Base-by-base conservation (phyloP, 176 grass and related monocot species). In the Oryza coarctata region DNA sequence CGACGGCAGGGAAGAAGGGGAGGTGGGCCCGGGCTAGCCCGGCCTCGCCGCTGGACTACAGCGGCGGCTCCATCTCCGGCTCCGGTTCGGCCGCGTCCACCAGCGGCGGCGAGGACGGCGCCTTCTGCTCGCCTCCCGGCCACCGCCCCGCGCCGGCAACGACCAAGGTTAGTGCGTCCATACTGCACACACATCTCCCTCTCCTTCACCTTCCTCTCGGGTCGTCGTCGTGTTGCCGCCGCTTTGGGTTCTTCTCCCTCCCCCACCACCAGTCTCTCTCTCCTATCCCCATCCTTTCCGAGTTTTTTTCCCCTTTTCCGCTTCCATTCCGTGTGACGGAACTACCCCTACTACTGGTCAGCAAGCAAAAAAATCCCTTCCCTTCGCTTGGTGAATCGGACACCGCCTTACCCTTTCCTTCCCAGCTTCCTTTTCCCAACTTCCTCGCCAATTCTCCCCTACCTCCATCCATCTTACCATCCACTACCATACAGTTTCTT, bases 21-120 rank as follows among this genome's bases (percentile, higher is more conserved):
- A 78, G 57, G 81, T 86, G 76, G 74, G 79, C 70, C 14, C 87
- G 89, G n/a, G 78, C 63, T 50, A 94, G 92, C 89, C 92, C 92
- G 34, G 70, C 78, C n/a, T 91, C 92, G 41, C 92, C 92, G 14
- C 73, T 94, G 0, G 89, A 94, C 65, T 88, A 79, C 74, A 88
- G 82, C 86, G 84, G 86, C 61, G 79, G 79, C 43, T 89, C 82
- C 20, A 49, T 43, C 68, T 88, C 84, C 36, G 45, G 45, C 50
- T 13, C 65, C 9, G 83, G 83, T 55, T 78, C 82, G 15, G 76
- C 76, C 33, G 89, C 86, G n/a, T 91, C 88, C 65, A 90, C 86
- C 66, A 94, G 92, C 89, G 83, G 83, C 83, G 86, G 83, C 20
- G 88, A 93, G 68, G 85, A 93, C 38, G 81, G 77, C 18, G 68